Conservation (phyloP, 495 filamentous ascomycete genomes). For the Daldinia concentrica region DNA sequence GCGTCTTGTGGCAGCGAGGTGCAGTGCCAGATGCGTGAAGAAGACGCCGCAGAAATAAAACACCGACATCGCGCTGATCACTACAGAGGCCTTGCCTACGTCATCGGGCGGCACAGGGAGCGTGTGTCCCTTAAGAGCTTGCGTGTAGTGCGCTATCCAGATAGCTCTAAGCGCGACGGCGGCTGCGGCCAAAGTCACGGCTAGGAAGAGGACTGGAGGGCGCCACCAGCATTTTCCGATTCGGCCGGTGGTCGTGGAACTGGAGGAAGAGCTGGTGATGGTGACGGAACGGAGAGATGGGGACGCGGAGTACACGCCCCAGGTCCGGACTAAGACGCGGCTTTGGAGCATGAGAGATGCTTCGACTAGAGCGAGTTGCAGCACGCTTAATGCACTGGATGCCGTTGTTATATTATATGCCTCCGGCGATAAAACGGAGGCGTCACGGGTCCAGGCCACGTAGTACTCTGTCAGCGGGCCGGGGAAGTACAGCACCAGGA, state of each 20-base stretch:
- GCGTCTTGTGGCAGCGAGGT: constrained; percentile 28
- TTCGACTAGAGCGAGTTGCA: constrained; percentile 32
- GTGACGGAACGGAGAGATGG: neutral
- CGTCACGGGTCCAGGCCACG: constrained; percentile 37
- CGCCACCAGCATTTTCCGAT: constrained; percentile 19
- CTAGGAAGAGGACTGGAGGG: constrained; percentile 11
- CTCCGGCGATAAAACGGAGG: neutral
- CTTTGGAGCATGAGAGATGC: constrained; percentile 25
- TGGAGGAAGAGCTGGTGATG: neutral
- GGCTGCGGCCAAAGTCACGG: constrained; percentile 10
- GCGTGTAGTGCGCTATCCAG: constrained; percentile 23
- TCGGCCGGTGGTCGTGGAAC: neutral
- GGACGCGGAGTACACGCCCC: constrained; percentile 9
- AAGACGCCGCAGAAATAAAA: constrained; percentile 42
- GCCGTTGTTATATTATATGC: constrained; percentile 21
- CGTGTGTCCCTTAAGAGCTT: constrained; percentile 17
- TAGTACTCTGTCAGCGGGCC: constrained; percentile 38
- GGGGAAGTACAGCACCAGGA: constrained; percentile 35
- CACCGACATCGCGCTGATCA: constrained; percentile 19
- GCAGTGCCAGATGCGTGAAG: constrained; percentile 33
- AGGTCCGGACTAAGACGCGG: constrained; percentile 23
- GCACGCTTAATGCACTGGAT: constrained; percentile 13
- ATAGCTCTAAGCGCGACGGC: constrained; percentile 18
- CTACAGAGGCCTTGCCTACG: constrained; percentile 14
- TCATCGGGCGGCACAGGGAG: constrained; percentile 27